Percentiles rank a stretch among this genome's conserved stretches.
Evolutionary conservation across 2,329 filamentous ascomycete species (phyloP).

Genomic region (Fusarium nisikadoi): DNA sequence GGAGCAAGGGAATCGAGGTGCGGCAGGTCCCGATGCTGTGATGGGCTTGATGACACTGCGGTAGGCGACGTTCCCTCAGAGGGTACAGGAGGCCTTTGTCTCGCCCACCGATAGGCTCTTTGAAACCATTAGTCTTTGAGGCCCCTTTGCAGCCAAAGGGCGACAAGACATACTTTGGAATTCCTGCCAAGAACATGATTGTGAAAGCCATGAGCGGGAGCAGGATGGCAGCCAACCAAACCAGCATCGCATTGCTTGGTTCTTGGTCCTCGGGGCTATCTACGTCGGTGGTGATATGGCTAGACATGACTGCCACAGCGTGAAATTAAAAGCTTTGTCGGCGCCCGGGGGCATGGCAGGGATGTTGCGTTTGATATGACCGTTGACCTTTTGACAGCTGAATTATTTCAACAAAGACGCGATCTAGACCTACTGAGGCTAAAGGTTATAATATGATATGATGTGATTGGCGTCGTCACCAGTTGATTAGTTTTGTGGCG

Average conservation of each 20-base stretch:
- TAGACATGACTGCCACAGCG: not conserved
- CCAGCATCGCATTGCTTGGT: not conserved
- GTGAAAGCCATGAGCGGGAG: not conserved
- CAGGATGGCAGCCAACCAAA: not conserved
- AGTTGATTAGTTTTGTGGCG: not conserved
- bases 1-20: not conserved
- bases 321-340: not conserved
- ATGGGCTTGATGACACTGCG: not conserved
- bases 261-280: no score
- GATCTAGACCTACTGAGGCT: not conserved
- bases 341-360: not conserved
- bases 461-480: not conserved
- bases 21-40: not conserved
- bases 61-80: not conserved
- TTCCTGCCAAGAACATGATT: not conserved
- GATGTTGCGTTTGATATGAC: not conserved
- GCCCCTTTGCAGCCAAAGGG: not conserved
- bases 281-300: no score
- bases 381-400: not conserved
- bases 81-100: not conserved
- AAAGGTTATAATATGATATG: not conserved
- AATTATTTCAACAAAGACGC: not conserved
- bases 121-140: not conserved
- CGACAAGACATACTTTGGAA: not conserved
- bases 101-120: not conserved